Evolutionary conservation across 768 basidiomycete genomes (phyloP).

Genomic region (Tubosaeta brunneosetosa): DNA sequence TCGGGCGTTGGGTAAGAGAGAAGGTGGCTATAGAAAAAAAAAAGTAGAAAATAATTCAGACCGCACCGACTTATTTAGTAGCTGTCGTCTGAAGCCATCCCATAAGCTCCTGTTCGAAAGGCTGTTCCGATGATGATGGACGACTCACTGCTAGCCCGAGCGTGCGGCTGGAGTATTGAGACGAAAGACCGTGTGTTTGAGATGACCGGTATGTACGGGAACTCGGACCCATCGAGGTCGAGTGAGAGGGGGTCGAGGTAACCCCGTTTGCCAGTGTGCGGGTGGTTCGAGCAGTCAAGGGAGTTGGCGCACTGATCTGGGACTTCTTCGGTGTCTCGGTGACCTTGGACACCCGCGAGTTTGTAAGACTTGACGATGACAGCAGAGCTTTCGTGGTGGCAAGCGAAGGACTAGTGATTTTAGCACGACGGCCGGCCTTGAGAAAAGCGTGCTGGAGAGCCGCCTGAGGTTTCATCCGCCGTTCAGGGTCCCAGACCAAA

Average conservation of each 20-base stretch:
- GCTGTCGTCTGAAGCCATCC: slow-evolving; percentile 34
- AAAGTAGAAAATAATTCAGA: slow-evolving; percentile 8
- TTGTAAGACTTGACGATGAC: slow-evolving; percentile 53
- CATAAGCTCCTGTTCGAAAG: slow-evolving; percentile 36
- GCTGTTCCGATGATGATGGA: slow-evolving; percentile 32
- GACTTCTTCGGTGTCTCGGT: slow-evolving; percentile 85
- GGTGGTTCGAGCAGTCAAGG: slow-evolving; percentile 72
- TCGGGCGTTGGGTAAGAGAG: slow-evolving; percentile 10
- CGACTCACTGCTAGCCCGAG: slow-evolving; percentile 65
- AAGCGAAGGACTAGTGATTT: slow-evolving; percentile 39
- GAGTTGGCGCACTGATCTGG: slow-evolving; percentile 83
- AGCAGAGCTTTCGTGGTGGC: slow-evolving; percentile 50
- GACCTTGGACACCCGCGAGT: slow-evolving; percentile 46
- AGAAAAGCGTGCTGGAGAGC: slow-evolving; percentile 92
- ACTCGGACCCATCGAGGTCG: slow-evolving; percentile 53
- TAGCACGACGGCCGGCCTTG: slow-evolving; percentile 56
- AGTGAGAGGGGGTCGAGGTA: slow-evolving; percentile 57
- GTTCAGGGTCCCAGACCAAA: slow-evolving; percentile 97
- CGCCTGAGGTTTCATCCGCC: slow-evolving; percentile 88
- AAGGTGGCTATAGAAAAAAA: slow-evolving; percentile 3
- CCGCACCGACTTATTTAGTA: slow-evolving; percentile 25
- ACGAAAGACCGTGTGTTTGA: slow-evolving; percentile 63
- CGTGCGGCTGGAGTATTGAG: slow-evolving; percentile 73
- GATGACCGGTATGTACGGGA: slow-evolving; percentile 65
- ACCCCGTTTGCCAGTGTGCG: slow-evolving; percentile 48